Percentiles rank a stretch among this genome's conserved stretches.
These are phyloP conservation scores for Pugionium dolabratum DNA, from an alignment of 345 rosid genomes.

Conservation along the genomic window DNA sequence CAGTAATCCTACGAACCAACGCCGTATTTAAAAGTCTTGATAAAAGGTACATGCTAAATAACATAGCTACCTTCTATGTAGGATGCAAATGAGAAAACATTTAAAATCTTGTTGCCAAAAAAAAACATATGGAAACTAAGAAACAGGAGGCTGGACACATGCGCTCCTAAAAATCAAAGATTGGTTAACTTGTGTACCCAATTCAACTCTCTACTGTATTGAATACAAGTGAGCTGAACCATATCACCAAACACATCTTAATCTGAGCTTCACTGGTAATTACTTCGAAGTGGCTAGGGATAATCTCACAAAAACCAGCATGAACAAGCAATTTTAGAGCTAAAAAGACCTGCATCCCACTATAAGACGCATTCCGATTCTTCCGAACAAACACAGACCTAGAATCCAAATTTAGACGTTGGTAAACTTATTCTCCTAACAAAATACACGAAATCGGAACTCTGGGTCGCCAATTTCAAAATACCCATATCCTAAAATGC, in stretches of 20 bases:
- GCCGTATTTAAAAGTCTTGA: background rate
- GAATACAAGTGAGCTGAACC: background rate
- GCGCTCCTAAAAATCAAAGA: background rate
- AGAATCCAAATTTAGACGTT: constrained; percentile 13
- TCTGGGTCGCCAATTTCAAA: background rate
- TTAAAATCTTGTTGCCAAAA: background rate
- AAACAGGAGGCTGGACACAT: background rate
- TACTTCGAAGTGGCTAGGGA: background rate
- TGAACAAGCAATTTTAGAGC: constrained; percentile 25
- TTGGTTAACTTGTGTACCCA: no score
- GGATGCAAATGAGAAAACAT: background rate
- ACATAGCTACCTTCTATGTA: background rate
- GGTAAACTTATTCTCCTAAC: background rate
- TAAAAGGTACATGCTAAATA: constrained; percentile 18
- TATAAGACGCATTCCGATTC: constrained; percentile 23
- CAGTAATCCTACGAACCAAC: background rate
- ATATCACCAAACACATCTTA: constrained; percentile 8
- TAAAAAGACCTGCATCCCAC: background rate
- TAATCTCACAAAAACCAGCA: background rate
- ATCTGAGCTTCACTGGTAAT: background rate
- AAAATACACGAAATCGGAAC: constrained; percentile 2
- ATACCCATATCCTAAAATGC: constrained; percentile 19
- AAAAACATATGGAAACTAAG: background rate
- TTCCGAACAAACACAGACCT: constrained; percentile 23
- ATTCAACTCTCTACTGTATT: background rate